Evolutionary conservation across 1,284 basidiomycete species (phyloP).

Genomic region (Pterulicium gracile): DNA sequence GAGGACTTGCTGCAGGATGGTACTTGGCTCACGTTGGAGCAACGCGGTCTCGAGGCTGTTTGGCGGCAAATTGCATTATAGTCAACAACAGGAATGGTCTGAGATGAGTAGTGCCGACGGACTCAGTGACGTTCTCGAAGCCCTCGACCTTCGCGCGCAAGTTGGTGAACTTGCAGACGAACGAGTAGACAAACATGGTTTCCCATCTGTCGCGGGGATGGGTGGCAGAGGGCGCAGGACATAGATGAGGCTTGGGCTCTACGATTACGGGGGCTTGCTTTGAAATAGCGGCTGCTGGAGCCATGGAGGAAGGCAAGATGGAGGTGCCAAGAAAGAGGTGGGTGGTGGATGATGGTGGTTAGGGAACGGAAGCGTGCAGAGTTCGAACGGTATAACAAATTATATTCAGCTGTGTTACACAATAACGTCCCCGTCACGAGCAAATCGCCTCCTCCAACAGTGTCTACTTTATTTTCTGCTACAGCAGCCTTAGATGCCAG

Average conservation of each 20-base stretch:
- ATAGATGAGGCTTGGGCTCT: constrained; percentile 50
- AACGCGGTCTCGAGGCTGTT: constrained; percentile 68
- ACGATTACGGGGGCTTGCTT: constrained; percentile 11
- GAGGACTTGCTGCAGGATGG: constrained; percentile 59
- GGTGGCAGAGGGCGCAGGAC: constrained; percentile 58
- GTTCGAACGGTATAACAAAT: neutral
- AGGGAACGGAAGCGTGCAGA: constrained; percentile 10
- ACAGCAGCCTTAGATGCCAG: too few relatives aligned
- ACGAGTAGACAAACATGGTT: constrained; percentile 72
- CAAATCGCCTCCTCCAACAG: too few relatives aligned
- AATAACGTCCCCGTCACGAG: neutral
- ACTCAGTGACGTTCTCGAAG: constrained; percentile 71
- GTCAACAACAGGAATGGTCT: constrained; percentile 11
- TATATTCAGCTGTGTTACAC: neutral
- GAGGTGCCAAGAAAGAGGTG: constrained; percentile 16
- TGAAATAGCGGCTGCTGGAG: neutral
- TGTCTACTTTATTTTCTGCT: too few relatives aligned
- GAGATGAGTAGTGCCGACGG: constrained; percentile 23
- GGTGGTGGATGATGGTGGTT: constrained; percentile 17
- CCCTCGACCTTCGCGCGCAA: constrained; percentile 65
- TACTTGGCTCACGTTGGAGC: constrained; percentile 54
- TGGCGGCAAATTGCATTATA: constrained; percentile 12
- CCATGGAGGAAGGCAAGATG: constrained; percentile 14
- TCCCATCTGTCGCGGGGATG: constrained; percentile 78
- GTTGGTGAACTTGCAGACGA: constrained; percentile 71